Evolutionary conservation across 1,284 basidiomycete genomes (phyloP).

Genomic region (Ganoderma sinense): DNA sequence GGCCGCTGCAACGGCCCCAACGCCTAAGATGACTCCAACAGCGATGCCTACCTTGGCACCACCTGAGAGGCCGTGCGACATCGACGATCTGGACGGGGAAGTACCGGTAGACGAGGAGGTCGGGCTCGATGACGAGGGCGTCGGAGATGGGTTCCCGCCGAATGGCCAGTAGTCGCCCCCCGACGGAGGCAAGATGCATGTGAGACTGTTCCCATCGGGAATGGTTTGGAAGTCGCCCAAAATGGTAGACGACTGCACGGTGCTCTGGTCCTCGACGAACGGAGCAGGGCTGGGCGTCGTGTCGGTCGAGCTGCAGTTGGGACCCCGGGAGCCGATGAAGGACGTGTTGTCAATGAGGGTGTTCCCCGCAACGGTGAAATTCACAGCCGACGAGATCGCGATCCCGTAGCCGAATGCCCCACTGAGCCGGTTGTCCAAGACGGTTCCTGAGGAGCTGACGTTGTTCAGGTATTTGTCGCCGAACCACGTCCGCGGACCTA

Average conservation of each 20-base stretch:
- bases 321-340: slow-evolving; percentile 77
- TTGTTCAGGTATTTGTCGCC: slow-evolving; percentile 67
- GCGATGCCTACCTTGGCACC: slow-evolving; percentile 58
- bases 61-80: slow-evolving; percentile 37
- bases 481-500: slow-evolving; percentile 85
- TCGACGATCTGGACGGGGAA: background rate
- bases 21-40: slow-evolving; percentile 58
- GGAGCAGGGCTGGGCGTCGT: slow-evolving; percentile 59
- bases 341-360: slow-evolving; percentile 73
- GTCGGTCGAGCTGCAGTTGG: slow-evolving; percentile 68
- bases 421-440: slow-evolving; percentile 71
- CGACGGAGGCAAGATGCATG: slow-evolving; percentile 70
- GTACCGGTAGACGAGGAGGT: background rate
- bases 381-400: slow-evolving; percentile 66
- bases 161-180: slow-evolving; percentile 80
- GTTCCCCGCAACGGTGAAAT: slow-evolving; percentile 77
- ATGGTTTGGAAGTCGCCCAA: slow-evolving; percentile 63
- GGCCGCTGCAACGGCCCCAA: slow-evolving; percentile 48
- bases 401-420: slow-evolving; percentile 80
- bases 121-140: slow-evolving; percentile 11
- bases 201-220: slow-evolving; percentile 61
- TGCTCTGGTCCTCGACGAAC: slow-evolving; percentile 64
- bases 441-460: slow-evolving; percentile 64
- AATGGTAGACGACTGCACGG: slow-evolving; percentile 48
- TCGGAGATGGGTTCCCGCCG: slow-evolving; percentile 56